Evolutionary conservation across 169 alveolate species (phyloP), one percentile per base, ranked within the genome.

Genomic region (Blepharisma undulans): DNA sequence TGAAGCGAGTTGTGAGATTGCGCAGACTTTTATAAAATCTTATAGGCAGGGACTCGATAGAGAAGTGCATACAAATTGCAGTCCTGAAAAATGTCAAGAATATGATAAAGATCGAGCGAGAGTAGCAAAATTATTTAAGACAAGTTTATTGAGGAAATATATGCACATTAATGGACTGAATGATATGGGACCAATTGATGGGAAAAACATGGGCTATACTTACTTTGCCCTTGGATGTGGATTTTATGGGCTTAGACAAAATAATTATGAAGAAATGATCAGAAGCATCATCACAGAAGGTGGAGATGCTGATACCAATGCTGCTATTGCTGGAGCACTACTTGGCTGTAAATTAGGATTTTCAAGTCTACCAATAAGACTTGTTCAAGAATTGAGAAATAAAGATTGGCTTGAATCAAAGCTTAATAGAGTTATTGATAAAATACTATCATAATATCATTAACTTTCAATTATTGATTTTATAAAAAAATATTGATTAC

Each of bases 221-320:
- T 78, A 78, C 34, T 29, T 29, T 25, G 29, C 61, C 1, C 60
- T 78, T 29, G 86, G 71, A 29, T 78, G 86, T 6, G 86, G 66
- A n/a, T 29, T 78, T 32, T 78, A 34, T 27, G 86, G 66, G n/a
- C 0, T 72, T 4, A 22, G 30, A 29, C 76, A 34, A 29, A 34
- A 76, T 19, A 33, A 76, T 76, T 88, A 29, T 33, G 34, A n/a
- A 22, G 33, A 21, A 4, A 25, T 34, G 25, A 36, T 88, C 32
- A 72, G 59, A 29, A 76, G 25, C 8, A 88, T 88, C 34, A 25
- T 88, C 7, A 30, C 7, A 19, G 33, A 76, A 25, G 92, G 92
- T 29, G 92, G 92, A 30, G 92, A 88, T 76, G 59, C 92, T 74
- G 92, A 88, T 33, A 88, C 92, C 4, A 88, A 88, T 88, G 92